These are phyloP conservation scores for Kalanchoe fedtschenkoi DNA, from an alignment of 164 flowering plant genomes.

Conservation along the genomic window DNA sequence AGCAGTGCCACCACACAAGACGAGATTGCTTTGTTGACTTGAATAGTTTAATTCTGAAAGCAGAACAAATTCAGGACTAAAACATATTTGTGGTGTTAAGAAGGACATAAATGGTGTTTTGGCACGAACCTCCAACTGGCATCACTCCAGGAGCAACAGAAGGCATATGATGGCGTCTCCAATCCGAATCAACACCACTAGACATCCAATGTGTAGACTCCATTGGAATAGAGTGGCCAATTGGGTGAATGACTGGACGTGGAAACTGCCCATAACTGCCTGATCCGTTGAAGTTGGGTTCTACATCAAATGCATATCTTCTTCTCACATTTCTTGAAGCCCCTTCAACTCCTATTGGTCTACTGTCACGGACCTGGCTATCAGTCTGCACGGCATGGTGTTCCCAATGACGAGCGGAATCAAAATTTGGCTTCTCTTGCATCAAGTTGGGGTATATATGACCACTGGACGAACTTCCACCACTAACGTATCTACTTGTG, in stretches of 20 bases:
- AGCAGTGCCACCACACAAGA: neutral
- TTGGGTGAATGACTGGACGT: conserved; percentile 22
- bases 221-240: conserved; percentile 15
- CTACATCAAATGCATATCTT: conserved; percentile 36
- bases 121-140: conserved; percentile 25
- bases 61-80: neutral
- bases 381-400: conserved; percentile 10
- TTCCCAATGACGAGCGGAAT: conserved; percentile 34
- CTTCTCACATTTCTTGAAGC: conserved; percentile 64
- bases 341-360: conserved; percentile 33
- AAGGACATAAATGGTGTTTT: neutral
- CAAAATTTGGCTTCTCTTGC: conserved; percentile 34
- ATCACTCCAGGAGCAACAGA: conserved; percentile 26
- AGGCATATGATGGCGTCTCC: conserved; percentile 28
- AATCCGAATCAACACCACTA: conserved; percentile 21
- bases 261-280: conserved; percentile 18
- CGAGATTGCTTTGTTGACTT: neutral
- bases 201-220: conserved; percentile 21
- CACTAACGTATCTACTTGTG: conserved; percentile 25
- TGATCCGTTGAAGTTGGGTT: conserved; percentile 18
- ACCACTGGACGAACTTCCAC: conserved; percentile 29
- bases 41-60: neutral
- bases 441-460: conserved; percentile 21
- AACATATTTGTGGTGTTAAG: neutral
- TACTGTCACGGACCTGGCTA: conserved; percentile 22